Base-by-base conservation (phyloP, 2,329 filamentous ascomycete genomes). In the Penicillium sp. region DNA sequence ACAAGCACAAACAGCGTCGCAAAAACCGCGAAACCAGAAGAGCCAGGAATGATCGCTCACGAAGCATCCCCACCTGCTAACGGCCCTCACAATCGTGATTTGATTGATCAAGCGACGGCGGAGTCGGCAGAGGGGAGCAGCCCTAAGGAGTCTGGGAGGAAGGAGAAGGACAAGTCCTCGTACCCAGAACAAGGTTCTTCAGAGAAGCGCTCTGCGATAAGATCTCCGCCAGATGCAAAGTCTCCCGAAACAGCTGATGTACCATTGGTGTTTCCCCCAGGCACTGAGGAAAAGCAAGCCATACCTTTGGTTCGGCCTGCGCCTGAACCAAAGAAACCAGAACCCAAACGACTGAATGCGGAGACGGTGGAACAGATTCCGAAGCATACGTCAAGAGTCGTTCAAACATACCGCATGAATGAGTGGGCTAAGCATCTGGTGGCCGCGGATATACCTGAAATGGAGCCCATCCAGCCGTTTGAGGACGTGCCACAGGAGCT, bases 361-460 rank as follows among this genome's bases (percentile, higher is more conserved):
- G 71, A 71, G 44, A 75, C 75, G 4, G 73, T 81, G 35, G 86
- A 88, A 3, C 83, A 83, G 11, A 83, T 96, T 9, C 91, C 91
- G 0, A 80, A 83, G n/a, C 86, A 87, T 13, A 77, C 93, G 38
- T 95, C 93, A 1, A 89, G 87, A 64, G 86, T 96, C 8, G 90
- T 93, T 1, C 82, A 92, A 74, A 91, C 90, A 0, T 96, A 95
- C 73, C 87, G 94, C 61, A 97, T 93, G 1, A 96, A 96, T 67
- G 94, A 98, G 78, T 98, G 94, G 94, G 92, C 93, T 0, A 97
- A 97, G 75, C 92, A 97, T 75, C 83, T 97, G 11, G 88, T 88
- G 65, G 81, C 85, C 47, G 93, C 94, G 7, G 93, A 97, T 17
- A 79, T 81, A 5, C 92, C 92, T 1, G 84, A 87, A 2, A 75